Conservation (phyloP, 179 eudicot genomes). For the Camellia oleifera region DNA sequence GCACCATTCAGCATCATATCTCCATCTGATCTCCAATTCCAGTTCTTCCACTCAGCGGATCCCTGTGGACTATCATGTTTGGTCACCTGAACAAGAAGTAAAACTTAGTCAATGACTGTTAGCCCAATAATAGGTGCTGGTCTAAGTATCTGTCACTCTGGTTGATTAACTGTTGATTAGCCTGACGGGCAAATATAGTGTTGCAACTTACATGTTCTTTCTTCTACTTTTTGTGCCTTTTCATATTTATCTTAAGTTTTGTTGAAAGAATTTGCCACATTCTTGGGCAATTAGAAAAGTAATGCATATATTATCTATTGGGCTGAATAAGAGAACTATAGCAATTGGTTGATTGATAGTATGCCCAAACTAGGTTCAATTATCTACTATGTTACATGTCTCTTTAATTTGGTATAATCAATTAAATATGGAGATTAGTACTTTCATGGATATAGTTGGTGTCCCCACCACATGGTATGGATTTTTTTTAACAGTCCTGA, state of each 20-base stretch:
- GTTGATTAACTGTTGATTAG: not conserved
- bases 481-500: not conserved
- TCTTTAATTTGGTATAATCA: not conserved
- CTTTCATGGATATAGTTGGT: not conserved
- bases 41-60: slow-evolving; percentile 30
- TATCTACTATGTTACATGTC: not conserved
- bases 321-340: no score
- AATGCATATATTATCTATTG: no score
- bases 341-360: no score
- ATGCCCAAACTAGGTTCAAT: not conserved
- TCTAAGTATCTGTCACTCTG: not conserved
- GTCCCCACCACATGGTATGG: not conserved
- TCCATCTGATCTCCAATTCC: slow-evolving; percentile 48
- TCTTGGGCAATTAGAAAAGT: not conserved
- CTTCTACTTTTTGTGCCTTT: not conserved
- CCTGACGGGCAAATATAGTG: not conserved
- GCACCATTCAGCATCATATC: slow-evolving; percentile 42
- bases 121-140: not conserved
- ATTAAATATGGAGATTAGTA: not conserved
- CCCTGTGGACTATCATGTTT: slow-evolving; percentile 27
- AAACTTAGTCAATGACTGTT: not conserved
- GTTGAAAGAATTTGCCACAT: not conserved
- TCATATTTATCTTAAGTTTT: not conserved
- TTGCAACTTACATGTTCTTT: not conserved
- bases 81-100: slow-evolving; percentile 27